Percentiles rank a stretch among this genome's conserved stretches.
phyloP scores from a whole-genome alignment of 2,329 filamentous ascomycete genomes.

The Talaromyces atroroseus region DNA sequence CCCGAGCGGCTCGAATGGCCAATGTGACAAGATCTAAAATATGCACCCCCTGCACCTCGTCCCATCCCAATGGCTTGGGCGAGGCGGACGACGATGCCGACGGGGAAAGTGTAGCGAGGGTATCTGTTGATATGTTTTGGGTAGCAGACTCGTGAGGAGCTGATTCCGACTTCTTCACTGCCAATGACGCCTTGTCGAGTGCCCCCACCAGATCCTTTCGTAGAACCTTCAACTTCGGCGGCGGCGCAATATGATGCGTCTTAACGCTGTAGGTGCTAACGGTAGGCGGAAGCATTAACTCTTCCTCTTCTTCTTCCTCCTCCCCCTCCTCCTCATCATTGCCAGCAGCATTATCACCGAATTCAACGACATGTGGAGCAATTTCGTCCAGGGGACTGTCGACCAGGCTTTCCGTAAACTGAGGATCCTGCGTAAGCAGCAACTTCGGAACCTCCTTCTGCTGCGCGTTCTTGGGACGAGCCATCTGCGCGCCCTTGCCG shows the following conservation, averaged over 20 bases:
- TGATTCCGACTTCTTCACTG: conserved; percentile 49
- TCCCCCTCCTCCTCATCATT: conserved; percentile 42
- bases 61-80: conserved; percentile 58
- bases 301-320: conserved; percentile 55
- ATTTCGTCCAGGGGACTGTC: conserved; percentile 48
- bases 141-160: conserved; percentile 25
- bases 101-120: conserved; percentile 17
- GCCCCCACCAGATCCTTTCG: conserved; percentile 63
- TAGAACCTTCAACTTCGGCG: conserved; percentile 75
- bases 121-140: conserved; percentile 21
- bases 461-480: conserved; percentile 62
- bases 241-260: conserved; percentile 73
- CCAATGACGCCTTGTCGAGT: conserved; percentile 63
- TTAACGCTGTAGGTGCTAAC: conserved; percentile 91
- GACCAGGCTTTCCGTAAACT: conserved; percentile 39
- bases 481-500: conserved; percentile 82
- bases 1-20: conserved; percentile 90
- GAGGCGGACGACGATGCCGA: conserved; percentile 21
- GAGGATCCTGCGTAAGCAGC: conserved; percentile 33
- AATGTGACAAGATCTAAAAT: conserved; percentile 88
- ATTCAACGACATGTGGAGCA: conserved; percentile 38
- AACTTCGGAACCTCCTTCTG: conserved; percentile 36
- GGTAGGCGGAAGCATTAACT: conserved; percentile 87
- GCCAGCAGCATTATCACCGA: conserved; percentile 12
- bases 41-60: conserved; percentile 85